Base-by-base conservation (phyloP, 2,329 filamentous ascomycete genomes). In the Talaromyces sp. region DNA sequence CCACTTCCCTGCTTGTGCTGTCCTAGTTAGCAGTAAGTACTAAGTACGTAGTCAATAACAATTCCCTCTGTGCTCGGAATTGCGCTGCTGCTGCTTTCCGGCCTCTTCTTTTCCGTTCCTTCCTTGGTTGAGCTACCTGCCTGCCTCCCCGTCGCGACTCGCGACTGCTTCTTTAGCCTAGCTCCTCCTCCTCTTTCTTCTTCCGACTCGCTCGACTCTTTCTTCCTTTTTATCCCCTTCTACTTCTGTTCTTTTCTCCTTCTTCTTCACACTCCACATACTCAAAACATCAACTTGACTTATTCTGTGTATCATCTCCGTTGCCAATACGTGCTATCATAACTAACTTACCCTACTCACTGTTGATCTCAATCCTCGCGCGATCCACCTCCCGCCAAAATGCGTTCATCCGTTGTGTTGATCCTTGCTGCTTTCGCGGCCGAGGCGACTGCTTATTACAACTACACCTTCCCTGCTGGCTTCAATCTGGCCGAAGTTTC, bases 391-490 rank as follows among this genome's bases (percentile, higher is more conserved):
- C 33, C 54, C 57, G 39, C n/a, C 46, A 63, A 62, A 42, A 66
- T 66, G 65, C 63, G 60, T 44, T 60, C 64, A 40, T 65, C 63
- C 23, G 35, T 57, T 39, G 61, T 54, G 44, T 65, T 66, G 56
- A 62, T 63, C 60, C 35, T 67, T 61, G 50, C 60, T 63, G 55
- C 60, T 60, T 60, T 64, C 39, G 60, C 54, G 23, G 60, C 59
- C 14, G 52, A 44, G 12, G 54, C 63, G n/a, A 48, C 58, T 23
- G 65, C 65, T 46, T 63, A 65, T 54, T 52, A 58, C 58, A 73
- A 88, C 85, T 77, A 88, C 62, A 66, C 76, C 54, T 69, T 78
- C 65, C 73, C 76, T 48, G 66, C 75, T 68, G 72, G 71, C 52
- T 79, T 85, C 71, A 70, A 79, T 66, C 68, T 81, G 60, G 73